phyloP scores from a whole-genome alignment of 345 rosid genomes.

The Jatropha curcas region DNA sequence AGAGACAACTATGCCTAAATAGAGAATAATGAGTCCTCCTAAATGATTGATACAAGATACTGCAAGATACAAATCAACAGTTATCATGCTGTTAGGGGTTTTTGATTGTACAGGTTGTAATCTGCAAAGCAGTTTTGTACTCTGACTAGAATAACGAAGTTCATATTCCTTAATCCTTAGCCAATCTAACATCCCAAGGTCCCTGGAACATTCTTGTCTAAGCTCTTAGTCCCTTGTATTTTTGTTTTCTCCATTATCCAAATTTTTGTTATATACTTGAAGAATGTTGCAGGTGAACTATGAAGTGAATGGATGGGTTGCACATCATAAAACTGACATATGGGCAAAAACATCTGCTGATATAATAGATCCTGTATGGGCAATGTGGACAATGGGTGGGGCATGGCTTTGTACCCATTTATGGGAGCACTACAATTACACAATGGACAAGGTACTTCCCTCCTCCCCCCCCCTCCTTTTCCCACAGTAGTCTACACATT shows the following conservation, averaged over 20 bases:
- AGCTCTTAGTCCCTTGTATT: not conserved
- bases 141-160: not conserved
- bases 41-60: too few species aligned
- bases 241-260: not conserved
- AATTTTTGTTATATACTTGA: not conserved
- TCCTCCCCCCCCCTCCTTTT: too few species aligned
- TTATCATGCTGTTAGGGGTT: too few species aligned
- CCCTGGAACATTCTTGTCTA: not conserved
- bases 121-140: not conserved
- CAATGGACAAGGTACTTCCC: conserved; percentile 79
- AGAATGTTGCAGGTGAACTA: conserved; percentile 69
- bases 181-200: not conserved
- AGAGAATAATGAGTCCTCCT: too few species aligned
- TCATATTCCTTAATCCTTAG: not conserved
- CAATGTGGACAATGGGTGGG: conserved; percentile 98
- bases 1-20: too few species aligned
- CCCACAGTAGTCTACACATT: not conserved
- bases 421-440: conserved; percentile 87
- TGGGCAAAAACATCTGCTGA: conserved; percentile 96
- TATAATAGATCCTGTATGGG: conserved; percentile 61
- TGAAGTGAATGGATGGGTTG: conserved; percentile 79
- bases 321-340: conserved; percentile 78
- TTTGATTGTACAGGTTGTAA: too few species aligned
- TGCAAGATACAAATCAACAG: too few species aligned
- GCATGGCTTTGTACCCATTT: conserved; percentile 98